Evolutionary conservation across 306 rosid genomes (phyloP), one percentile per base, ranked within the genome.

Genomic region (Hippophae gyantsensis): DNA sequence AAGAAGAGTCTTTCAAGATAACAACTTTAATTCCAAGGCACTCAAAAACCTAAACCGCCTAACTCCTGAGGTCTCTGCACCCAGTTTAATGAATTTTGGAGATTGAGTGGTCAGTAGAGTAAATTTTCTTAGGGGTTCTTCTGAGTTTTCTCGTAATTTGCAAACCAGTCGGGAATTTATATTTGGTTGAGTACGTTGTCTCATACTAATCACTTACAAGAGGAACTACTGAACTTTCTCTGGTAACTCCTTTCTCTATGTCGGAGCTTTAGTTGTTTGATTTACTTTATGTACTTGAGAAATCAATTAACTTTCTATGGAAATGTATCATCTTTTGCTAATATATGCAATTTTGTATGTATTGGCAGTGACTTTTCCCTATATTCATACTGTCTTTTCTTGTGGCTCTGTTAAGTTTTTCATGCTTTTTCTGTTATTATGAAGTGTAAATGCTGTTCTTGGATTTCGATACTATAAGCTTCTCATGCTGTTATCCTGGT

Each of bases 221-320:
- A 10, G 42, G 38, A 7, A 12, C 23, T 49, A 26, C 23, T 47
- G 44, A 42, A 54, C 66, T 51, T 57, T 42, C 48, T 57, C 68
- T 23, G 75, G 81, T 81, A 60, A 71, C 61, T 32, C 38, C 43
- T 42, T 12, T 6, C 57, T 47, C 52, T 72, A 18, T 54, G 25
- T 44, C 60, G 25, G 51, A 52, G 6, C 13, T 64, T 61, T 67
- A 40, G n/a, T 41, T 49, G 13, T 32, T 32, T 50, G 7, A 10
- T 69, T 49, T 59, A 32, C 38, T 32, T 32, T 32, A 32, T 32
- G 38, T 32, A 18, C 23, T 18, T 1, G 23, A 18, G 23, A 18
- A 18, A 18, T 18, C 23, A 18, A 18, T 18, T 18, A 18, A 18
- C 23, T 18, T 18, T 18, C 23, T 18, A 18, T 18, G 23, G 23